phyloP scores from a whole-genome alignment of 306 rosid species.

The Cucumis cinereus region DNA sequence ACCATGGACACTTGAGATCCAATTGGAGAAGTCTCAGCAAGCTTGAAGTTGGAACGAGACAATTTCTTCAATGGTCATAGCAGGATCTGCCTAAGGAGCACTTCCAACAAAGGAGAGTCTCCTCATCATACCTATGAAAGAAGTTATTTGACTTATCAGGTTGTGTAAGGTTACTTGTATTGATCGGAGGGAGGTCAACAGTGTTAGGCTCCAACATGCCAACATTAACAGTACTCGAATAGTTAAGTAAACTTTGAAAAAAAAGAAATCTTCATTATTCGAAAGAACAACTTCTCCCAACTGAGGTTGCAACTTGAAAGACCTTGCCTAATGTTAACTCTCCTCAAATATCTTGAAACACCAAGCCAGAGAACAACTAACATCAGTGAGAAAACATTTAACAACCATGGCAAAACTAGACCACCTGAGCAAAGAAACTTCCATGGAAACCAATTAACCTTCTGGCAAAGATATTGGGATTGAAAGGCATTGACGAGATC shows the following conservation, averaged over 20 bases:
- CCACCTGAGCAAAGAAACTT: neutral
- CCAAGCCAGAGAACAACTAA: neutral
- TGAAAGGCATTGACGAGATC: neutral
- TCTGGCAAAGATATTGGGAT: neutral
- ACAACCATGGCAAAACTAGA: neutral
- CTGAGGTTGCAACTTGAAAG: neutral
- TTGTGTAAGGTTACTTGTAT: neutral
- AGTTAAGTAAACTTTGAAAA: neutral
- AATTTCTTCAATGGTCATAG: neutral
- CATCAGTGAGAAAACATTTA: neutral
- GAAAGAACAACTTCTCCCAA: neutral
- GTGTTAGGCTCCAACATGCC: neutral
- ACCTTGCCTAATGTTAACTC: neutral
- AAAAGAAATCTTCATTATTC: neutral
- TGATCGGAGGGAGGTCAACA: neutral
- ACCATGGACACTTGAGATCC: neutral
- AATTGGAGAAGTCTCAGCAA: neutral
- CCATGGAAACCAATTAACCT: neutral
- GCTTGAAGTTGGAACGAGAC: neutral
- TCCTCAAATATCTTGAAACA: neutral
- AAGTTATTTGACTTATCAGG: neutral
- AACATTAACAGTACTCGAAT: neutral
- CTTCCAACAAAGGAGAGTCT: neutral
- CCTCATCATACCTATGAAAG: neutral
- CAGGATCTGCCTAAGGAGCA: neutral